These are phyloP conservation scores for Cladophialophora exuberans DNA, from an alignment of 2,329 filamentous ascomycete species.

Conservation along the genomic window DNA sequence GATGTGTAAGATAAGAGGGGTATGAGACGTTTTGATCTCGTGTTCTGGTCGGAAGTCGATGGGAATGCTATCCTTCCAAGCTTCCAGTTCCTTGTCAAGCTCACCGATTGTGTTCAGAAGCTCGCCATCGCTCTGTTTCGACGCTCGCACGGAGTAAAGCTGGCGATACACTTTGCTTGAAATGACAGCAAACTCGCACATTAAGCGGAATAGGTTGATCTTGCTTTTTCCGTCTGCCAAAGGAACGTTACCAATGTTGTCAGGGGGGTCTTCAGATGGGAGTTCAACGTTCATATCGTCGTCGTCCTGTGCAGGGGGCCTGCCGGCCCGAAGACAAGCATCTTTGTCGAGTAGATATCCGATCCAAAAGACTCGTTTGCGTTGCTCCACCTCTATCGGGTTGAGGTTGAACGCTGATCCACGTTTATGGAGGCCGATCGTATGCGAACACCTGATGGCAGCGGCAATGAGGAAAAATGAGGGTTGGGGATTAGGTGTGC, in stretches of 20 bases:
- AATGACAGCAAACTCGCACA: conserved; percentile 89
- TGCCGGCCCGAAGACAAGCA: conserved; percentile 71
- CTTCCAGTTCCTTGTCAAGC: conserved; percentile 84
- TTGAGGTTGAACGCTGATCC: conserved; percentile 93
- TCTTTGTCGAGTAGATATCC: conserved; percentile 75
- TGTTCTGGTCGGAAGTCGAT: conserved; percentile 96
- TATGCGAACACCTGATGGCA: conserved; percentile 87
- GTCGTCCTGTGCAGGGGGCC: conserved; percentile 73
- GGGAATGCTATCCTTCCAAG: conserved; percentile 95
- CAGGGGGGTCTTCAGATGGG: conserved; percentile 84
- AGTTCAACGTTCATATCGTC: conserved; percentile 95
- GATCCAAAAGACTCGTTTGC: conserved; percentile 77
- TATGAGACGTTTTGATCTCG: conserved; percentile 91
- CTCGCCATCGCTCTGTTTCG: conserved; percentile 89
- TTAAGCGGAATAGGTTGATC: conserved; percentile 90
- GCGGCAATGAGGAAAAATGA: conserved; percentile 89
- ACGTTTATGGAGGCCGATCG: conserved; percentile 91
- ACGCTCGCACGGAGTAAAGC: conserved; percentile 88
- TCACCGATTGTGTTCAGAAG: conserved; percentile 94
- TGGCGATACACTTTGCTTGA: conserved; percentile 93
- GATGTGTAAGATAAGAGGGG: conserved; percentile 89
- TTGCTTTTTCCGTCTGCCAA: conserved; percentile 86
- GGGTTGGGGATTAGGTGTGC: conserved; percentile 94
- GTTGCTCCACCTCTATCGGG: conserved; percentile 90
- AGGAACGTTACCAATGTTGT: conserved; percentile 94